Conservation (phyloP, 2,329 filamentous ascomycete genomes). For the Rutstroemia sp. region DNA sequence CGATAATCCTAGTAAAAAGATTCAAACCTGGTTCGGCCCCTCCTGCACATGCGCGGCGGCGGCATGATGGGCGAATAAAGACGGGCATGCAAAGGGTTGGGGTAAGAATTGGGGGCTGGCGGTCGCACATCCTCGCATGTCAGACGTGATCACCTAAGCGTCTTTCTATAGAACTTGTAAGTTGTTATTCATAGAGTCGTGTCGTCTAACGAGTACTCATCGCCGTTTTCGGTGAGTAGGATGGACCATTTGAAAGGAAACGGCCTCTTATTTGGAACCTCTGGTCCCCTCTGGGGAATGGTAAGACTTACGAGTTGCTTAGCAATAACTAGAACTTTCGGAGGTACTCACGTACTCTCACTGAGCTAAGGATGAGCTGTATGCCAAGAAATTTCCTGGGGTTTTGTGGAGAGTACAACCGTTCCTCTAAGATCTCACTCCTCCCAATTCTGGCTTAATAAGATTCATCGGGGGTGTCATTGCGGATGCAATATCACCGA, state of each 20-base stretch:
- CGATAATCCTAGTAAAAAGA: constrained; percentile 1
- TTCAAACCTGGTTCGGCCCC: neutral
- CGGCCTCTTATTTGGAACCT: no score
- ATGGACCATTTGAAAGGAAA: no score
- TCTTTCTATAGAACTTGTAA: neutral
- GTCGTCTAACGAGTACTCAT: no score
- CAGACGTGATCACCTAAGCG: neutral
- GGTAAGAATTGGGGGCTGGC: neutral
- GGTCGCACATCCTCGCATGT: neutral
- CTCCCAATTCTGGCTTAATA: no score
- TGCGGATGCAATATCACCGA: neutral
- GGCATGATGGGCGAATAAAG: neutral
- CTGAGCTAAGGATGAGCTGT: no score
- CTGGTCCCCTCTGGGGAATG: no score
- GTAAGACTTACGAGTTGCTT: no score
- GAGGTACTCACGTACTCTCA: no score
- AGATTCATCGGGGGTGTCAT: neutral
- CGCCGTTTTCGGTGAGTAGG: no score
- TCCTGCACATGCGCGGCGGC: constrained; percentile 6
- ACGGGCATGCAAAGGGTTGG: neutral
- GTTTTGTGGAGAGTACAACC: neutral
- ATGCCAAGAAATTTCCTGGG: neutral
- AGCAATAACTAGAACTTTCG: no score
- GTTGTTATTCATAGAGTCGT: no score
- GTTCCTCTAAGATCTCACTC: neutral